These are phyloP conservation scores for Penicillium bovifimosum DNA, from an alignment of 495 filamentous ascomycete genomes.

Conservation along the genomic window DNA sequence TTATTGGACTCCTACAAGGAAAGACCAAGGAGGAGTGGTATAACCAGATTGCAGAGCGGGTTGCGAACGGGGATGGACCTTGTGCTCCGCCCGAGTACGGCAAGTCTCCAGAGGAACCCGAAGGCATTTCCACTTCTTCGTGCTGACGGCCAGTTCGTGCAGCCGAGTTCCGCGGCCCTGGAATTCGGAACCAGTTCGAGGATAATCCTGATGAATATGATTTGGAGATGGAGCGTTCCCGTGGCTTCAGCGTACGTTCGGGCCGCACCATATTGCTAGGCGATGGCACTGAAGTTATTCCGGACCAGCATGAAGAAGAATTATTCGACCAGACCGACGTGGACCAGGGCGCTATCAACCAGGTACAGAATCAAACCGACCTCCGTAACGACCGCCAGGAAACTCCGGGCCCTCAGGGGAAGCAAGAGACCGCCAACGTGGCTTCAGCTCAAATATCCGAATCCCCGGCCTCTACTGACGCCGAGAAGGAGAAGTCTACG, in stretches of 20 bases:
- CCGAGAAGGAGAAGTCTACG: slow-evolving; percentile 29
- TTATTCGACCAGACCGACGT: slow-evolving; percentile 86
- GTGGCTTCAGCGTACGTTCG: slow-evolving; percentile 57
- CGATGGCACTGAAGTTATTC: slow-evolving; percentile 84
- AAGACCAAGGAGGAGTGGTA: slow-evolving; percentile 98
- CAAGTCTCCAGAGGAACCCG: slow-evolving; percentile 59
- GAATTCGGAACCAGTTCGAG: slow-evolving; percentile 77
- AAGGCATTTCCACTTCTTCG: slow-evolving; percentile 37
- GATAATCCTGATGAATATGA: slow-evolving; percentile 93
- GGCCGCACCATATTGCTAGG: slow-evolving; percentile 90
- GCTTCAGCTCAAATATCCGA: slow-evolving; percentile 38
- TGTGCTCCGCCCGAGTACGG: slow-evolving; percentile 99
- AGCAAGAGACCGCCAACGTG: slow-evolving; percentile 20
- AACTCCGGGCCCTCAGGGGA: slow-evolving; percentile 50
- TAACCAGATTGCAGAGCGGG: slow-evolving; percentile 85
- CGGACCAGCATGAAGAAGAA: slow-evolving; percentile 80
- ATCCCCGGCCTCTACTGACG: slow-evolving; percentile 44
- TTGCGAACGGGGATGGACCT: slow-evolving; percentile 94
- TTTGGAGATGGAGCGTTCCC: slow-evolving; percentile 62
- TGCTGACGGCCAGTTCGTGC: slow-evolving; percentile 47
- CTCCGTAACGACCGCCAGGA: slow-evolving; percentile 49
- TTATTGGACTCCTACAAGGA: slow-evolving; percentile 84
- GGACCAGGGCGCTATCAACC: slow-evolving; percentile 63
- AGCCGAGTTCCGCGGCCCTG: slow-evolving; percentile 95
- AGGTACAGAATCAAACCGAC: slow-evolving; percentile 44